Conservation (phyloP, 352 stramenopile genomes). For the Phytophthora hybrid region DNA sequence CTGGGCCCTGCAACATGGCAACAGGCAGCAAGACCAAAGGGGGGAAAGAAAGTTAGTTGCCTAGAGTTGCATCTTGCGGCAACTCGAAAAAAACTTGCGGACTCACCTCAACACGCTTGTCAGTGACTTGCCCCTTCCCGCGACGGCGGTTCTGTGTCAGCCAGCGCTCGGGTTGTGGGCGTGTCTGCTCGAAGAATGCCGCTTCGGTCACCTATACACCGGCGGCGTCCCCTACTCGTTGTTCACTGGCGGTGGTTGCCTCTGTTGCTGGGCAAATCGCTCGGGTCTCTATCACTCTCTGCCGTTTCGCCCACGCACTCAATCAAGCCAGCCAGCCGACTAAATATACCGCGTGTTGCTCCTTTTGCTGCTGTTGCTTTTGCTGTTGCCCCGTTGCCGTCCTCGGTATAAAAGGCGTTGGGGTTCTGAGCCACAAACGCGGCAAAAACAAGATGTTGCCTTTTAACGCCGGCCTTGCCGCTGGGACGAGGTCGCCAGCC, state of each 20-base stretch:
- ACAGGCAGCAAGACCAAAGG: conserved; percentile 4
- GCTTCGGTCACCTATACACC: conserved; percentile 58
- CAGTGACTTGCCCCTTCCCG: conserved; percentile 34
- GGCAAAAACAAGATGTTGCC: conserved; percentile 12
- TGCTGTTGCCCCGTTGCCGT: conserved; percentile 5
- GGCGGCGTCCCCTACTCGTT: conserved; percentile 42
- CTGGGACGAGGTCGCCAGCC: not conserved
- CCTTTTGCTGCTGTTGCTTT: too few species aligned
- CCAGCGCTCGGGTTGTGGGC: conserved; percentile 36
- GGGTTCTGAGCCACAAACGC: conserved; percentile 31
- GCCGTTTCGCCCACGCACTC: conserved; percentile 32
- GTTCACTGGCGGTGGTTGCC: conserved; percentile 26
- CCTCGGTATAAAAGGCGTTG: conserved; percentile 13
- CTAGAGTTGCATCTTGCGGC: conserved; percentile 20
- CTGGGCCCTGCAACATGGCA: conserved; percentile 22
- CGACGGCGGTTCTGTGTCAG: conserved; percentile 36
- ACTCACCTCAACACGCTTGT: conserved; percentile 31
- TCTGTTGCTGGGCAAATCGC: conserved; percentile 5
- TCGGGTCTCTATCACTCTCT: conserved; percentile 36
- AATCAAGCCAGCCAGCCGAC: conserved; percentile 19
- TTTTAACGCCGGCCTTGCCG: conserved; percentile 15
- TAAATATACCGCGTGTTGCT: conserved; percentile 36
- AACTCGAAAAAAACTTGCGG: conserved; percentile 21
- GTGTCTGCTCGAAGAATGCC: conserved; percentile 47
- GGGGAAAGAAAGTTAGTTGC: conserved; percentile 16